Percentiles rank a stretch among this genome's conserved stretches.
phyloP scores from a whole-genome alignment of 768 basidiomycete species.

The Tulasnella sp. region DNA sequence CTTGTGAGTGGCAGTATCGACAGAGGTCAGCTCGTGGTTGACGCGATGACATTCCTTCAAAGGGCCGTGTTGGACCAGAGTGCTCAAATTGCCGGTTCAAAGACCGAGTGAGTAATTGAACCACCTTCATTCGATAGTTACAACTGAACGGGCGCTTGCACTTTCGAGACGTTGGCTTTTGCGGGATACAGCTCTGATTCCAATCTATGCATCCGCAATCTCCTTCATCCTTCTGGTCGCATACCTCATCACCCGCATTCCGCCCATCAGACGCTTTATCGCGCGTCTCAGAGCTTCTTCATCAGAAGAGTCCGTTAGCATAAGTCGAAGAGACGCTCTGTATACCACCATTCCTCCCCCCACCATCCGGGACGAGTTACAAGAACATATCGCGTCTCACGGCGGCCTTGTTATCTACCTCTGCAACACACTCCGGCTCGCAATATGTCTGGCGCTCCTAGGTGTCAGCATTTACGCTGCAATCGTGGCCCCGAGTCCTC shows the following conservation, averaged over 20 bases:
- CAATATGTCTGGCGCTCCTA: conserved; percentile 48
- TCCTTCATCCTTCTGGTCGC: conserved; percentile 40
- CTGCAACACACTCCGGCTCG: conserved; percentile 46
- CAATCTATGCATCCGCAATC: conserved; percentile 38
- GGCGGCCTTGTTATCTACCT: conserved; percentile 49
- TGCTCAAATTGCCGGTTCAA: neutral
- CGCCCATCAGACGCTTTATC: neutral
- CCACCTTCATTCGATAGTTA: neutral
- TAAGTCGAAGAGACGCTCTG: conserved; percentile 20
- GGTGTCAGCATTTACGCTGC: conserved; percentile 47
- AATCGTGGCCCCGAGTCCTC: conserved; percentile 38
- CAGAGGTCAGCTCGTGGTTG: neutral
- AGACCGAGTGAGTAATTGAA: neutral
- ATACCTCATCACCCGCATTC: conserved; percentile 33
- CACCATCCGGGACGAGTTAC: conserved; percentile 39
- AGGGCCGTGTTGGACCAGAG: neutral
- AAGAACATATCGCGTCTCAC: conserved; percentile 42
- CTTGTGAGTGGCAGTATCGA: neutral
- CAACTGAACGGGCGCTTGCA: neutral
- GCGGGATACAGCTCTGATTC: conserved; percentile 37
- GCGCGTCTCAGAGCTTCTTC: neutral
- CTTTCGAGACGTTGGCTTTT: neutral
- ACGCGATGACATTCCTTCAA: neutral
- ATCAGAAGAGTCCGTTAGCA: neutral
- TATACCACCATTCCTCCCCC: conserved; percentile 31